Conservation (phyloP, 495 filamentous ascomycete genomes). For the Daldinia loculata region DNA sequence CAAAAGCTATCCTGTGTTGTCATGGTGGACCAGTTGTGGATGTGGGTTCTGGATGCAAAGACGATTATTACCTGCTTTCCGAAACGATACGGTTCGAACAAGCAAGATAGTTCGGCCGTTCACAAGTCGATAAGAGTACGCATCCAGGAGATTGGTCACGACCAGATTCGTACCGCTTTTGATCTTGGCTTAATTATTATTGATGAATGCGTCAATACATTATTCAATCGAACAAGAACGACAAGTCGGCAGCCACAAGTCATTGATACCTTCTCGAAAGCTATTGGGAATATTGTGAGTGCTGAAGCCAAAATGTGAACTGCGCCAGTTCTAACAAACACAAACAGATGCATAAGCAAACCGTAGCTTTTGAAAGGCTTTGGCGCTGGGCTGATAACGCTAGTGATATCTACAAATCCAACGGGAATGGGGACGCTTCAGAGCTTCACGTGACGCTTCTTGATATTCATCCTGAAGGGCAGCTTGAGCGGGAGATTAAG, state of each 20-base stretch:
- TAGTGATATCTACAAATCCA: constrained; percentile 37
- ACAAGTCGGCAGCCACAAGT: constrained; percentile 70
- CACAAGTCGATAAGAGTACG: constrained; percentile 63
- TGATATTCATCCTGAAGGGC: constrained; percentile 72
- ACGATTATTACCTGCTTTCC: constrained; percentile 76
- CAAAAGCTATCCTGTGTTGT: constrained; percentile 66
- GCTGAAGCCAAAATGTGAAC: too few species aligned
- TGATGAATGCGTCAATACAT: constrained; percentile 68
- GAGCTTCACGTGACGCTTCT: constrained; percentile 61
- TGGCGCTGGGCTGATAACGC: constrained; percentile 50
- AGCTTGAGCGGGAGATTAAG: constrained; percentile 70
- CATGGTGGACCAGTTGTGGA: constrained; percentile 82
- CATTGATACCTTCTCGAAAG: constrained; percentile 72
- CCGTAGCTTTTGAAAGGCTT: constrained; percentile 48
- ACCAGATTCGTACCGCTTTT: constrained; percentile 71
- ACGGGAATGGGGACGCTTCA: constrained; percentile 34
- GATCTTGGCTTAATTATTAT: constrained; percentile 73
- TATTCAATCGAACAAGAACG: constrained; percentile 67
- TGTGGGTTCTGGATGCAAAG: constrained; percentile 73
- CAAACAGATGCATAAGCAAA: constrained; percentile 45
- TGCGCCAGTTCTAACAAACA: background rate
- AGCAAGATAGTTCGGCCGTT: constrained; percentile 71
- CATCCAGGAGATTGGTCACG: constrained; percentile 49
- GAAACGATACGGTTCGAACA: constrained; percentile 71
- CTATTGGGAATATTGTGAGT: constrained; percentile 52